phyloP scores from a whole-genome alignment of 148 eudicot species.

The Dianthus caryophyllus region DNA sequence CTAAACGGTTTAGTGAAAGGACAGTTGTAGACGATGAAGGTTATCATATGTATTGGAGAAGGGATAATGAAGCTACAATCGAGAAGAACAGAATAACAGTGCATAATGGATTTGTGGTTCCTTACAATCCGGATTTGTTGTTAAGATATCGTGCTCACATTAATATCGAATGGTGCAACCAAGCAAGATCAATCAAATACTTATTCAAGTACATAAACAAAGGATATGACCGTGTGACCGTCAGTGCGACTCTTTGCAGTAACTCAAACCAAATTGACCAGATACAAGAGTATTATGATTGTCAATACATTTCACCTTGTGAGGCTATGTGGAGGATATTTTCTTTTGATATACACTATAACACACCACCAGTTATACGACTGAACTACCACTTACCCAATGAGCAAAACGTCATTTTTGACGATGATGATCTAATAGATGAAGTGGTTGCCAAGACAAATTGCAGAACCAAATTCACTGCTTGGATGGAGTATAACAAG shows the following conservation, averaged over 20 bases:
- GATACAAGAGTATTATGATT: too few relatives aligned
- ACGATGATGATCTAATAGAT: background rate
- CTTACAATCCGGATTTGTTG: background rate
- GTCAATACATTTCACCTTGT: too few relatives aligned
- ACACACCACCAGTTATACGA: background rate
- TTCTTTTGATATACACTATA: slow-evolving; percentile 5
- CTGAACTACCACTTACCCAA: background rate
- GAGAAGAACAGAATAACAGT: background rate
- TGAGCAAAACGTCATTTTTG: background rate
- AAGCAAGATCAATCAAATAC: background rate
- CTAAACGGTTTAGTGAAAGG: too few relatives aligned
- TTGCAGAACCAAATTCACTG: background rate
- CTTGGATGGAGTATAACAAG: slow-evolving; percentile 15
- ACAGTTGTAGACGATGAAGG: too few relatives aligned
- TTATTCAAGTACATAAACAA: background rate
- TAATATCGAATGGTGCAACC: background rate
- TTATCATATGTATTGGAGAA: too few relatives aligned
- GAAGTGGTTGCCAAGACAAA: background rate
- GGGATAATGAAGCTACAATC: background rate
- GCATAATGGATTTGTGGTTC: background rate
- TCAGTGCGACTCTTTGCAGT: background rate
- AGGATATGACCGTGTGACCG: background rate
- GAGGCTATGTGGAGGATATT: slow-evolving; percentile 1
- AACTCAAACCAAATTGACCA: background rate
- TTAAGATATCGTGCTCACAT: background rate